These are phyloP conservation scores for Teratosphaeriaceae sp. DNA, from an alignment of 2,329 filamentous ascomycete species.

Conservation along the genomic window DNA sequence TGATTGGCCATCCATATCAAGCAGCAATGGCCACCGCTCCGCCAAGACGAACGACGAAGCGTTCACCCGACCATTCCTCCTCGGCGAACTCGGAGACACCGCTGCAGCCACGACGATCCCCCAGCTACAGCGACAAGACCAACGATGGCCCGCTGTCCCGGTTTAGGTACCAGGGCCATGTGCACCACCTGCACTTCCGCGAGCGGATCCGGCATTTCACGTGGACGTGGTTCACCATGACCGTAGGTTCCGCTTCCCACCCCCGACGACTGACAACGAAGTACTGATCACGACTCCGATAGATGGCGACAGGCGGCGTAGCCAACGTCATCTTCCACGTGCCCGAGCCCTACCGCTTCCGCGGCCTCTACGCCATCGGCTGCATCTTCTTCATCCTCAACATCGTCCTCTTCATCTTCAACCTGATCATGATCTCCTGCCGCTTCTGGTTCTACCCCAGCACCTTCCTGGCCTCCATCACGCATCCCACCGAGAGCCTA, in stretches of 20 bases:
- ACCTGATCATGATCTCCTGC: constrained; percentile 57
- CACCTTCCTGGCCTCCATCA: constrained; percentile 64
- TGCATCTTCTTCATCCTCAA: constrained; percentile 44
- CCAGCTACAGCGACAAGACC: neutral
- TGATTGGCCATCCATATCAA: neutral
- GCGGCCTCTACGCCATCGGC: constrained; percentile 41
- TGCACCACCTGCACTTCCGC: constrained; percentile 40
- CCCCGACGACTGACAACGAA: neutral
- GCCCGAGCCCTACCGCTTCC: constrained; percentile 37
- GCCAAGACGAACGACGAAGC: neutral
- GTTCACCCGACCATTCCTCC: neutral
- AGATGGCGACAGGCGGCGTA: constrained; percentile 47
- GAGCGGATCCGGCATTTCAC: constrained; percentile 56
- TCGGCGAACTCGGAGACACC: constrained; percentile 1
- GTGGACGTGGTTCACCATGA: constrained; percentile 66
- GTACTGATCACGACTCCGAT: constrained; percentile 31
- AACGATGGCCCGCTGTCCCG: neutral
- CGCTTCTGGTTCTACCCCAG: constrained; percentile 65
- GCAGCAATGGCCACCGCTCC: neutral
- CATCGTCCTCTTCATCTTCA: constrained; percentile 60
- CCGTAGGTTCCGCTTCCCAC: constrained; percentile 1
- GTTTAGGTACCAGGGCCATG: constrained; percentile 10
- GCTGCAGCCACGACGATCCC: neutral
- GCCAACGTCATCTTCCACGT: constrained; percentile 50
- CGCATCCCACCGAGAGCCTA: constrained; percentile 70